Conservation (phyloP, 257 asterid genomes). For the Penstemon barbatus region DNA sequence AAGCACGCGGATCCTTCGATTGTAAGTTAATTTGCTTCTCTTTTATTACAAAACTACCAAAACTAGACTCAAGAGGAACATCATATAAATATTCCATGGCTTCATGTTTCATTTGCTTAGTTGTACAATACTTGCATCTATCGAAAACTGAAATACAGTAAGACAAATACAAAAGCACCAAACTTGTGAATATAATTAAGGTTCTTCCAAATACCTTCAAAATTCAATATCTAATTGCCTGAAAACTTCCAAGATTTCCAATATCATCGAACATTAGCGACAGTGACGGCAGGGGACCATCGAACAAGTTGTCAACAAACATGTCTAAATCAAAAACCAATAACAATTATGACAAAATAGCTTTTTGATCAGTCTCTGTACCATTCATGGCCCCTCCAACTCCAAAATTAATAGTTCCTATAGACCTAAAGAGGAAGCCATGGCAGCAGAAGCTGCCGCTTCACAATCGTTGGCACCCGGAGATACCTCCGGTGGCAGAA, state of each 20-base stretch:
- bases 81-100: no score
- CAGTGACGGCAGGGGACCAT: conserved; percentile 40
- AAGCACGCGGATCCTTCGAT: conserved; percentile 52
- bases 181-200: no score
- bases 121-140: no score
- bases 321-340: conserved; percentile 34
- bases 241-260: not conserved
- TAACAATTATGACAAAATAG: not conserved
- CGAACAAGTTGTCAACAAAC: conserved; percentile 19
- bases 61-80: no score
- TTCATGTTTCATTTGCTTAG: no score
- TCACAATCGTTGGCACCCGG: conserved; percentile 93
- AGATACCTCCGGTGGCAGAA: conserved; percentile 75
- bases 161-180: no score
- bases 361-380: not conserved
- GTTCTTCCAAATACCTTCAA: not conserved
- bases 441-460: conserved; percentile 65
- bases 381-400: conserved; percentile 66
- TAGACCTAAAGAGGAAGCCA: conserved; percentile 72
- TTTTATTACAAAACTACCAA: no score
- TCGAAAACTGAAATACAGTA: no score
- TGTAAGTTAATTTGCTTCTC: conserved; percentile 44
- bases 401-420: conserved; percentile 54
- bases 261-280: conserved; percentile 26
- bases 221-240: not conserved